Percentiles rank a stretch among this genome's conserved stretches.
Conservation (phyloP, 805 yeast species). For the Wickerhamomyces subpelliculosus region DNA sequence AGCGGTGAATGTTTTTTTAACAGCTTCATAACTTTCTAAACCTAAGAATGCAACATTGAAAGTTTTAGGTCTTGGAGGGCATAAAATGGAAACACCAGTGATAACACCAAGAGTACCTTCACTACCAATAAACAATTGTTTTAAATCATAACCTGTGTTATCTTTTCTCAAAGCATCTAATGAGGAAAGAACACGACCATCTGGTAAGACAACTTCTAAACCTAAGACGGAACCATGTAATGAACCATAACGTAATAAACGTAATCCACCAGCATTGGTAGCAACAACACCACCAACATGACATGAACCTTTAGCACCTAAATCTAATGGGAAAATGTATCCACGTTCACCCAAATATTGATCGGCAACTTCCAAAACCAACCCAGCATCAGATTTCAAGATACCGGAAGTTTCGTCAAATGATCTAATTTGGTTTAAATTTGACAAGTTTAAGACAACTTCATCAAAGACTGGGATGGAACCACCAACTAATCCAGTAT, state of each 20-base stretch:
- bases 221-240: conserved; percentile 90
- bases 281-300: conserved; percentile 94
- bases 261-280: conserved; percentile 92
- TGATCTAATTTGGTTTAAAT: conserved; percentile 69
- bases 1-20: conserved; percentile 69
- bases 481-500: conserved; percentile 95
- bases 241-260: conserved; percentile 84
- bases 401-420: conserved; percentile 83
- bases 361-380: conserved; percentile 82
- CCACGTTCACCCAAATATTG: conserved; percentile 70
- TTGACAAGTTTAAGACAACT: conserved; percentile 62
- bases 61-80: conserved; percentile 84
- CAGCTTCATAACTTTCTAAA: conserved; percentile 73
- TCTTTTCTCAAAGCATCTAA: conserved; percentile 87
- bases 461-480: conserved; percentile 91
- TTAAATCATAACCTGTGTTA: conserved; percentile 90
- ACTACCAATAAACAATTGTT: conserved; percentile 87
- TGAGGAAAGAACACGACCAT: conserved; percentile 75
- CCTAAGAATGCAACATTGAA: conserved; percentile 87
- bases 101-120: conserved; percentile 91
- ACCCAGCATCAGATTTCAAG: conserved; percentile 85
- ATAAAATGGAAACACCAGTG: conserved; percentile 83
- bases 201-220: conserved; percentile 85
- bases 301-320: conserved; percentile 96
- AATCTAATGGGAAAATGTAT: conserved; percentile 84